Evolutionary conservation across 202 grass and related monocot genomes (phyloP), one percentile per base, ranked within the genome.

Genomic region (Musa balbisiana): DNA sequence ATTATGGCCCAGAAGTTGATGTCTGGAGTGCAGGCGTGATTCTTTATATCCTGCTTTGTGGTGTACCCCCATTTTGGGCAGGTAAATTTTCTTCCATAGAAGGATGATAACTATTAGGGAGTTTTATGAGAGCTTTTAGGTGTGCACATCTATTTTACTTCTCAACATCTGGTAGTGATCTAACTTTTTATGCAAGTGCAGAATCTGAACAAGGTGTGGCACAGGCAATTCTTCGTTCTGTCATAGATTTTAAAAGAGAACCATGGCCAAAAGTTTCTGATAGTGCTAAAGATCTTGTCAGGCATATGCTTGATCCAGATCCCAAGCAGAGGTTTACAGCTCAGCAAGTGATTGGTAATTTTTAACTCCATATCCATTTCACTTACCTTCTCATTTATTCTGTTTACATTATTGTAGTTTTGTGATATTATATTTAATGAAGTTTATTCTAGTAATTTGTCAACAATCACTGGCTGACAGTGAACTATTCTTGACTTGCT

Each of bases 21-120:
- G 63, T 66, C 5, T 66, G 63, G 63, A 66, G 63, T 66, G 63
- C 63, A 25, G 63, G 63, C 11, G 63, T 66, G 23, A 66, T 66
- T 12, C 63, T 66, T 25, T 66, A 66, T 11, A 66, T 66, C 22
- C 63, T 66, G 23, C 63, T 66, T 66, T 66, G 63, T 66, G 63
- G 63, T 66, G 63, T 66, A 11, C 63, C 63, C 63, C 63, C 63
- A 66, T 66, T 66, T 66, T 66, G 63, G 63, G 20, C 63, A 66
- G 63, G 63, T 29, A 25, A 43, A 64, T 64, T 64, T 56, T 64
- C 20, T 64, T 64, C 62, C 10, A 9, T 43, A 43, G 33, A 43
- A 43, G 33, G 33, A 6, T 43, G 33, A 43, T 43, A 43, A 43
- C 5, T 43, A 43, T 43, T 43, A 5, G 33, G 33, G 5, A 43